phyloP scores from a whole-genome alignment of 176 grass and related monocot species.

The Oryza glumipatula region DNA sequence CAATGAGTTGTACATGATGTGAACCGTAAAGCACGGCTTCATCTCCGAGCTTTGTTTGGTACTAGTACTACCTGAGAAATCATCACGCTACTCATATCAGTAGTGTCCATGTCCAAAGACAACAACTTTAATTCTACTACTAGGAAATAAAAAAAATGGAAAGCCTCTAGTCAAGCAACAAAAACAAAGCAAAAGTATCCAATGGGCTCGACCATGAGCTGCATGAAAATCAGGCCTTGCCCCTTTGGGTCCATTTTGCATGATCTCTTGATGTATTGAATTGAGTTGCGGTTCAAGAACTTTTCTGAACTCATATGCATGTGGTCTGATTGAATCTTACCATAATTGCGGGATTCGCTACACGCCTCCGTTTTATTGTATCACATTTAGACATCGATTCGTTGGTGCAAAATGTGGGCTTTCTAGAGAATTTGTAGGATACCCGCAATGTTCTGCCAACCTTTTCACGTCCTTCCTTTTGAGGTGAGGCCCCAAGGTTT shows the following conservation, averaged over 20 bases:
- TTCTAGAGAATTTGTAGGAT: background rate
- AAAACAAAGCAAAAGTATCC: background rate
- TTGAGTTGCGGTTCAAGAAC: background rate
- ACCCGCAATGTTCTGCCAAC: background rate
- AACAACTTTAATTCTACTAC: background rate
- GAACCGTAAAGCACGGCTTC: conserved; percentile 20
- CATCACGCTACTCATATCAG: background rate
- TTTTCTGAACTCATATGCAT: background rate
- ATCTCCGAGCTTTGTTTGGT: background rate
- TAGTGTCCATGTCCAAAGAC: conserved; percentile 8
- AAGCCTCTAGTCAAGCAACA: background rate
- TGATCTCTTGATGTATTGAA: background rate
- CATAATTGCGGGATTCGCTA: background rate
- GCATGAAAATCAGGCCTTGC: background rate
- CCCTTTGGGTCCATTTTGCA: background rate
- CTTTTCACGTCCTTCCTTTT: background rate
- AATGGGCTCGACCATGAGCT: background rate
- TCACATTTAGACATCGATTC: background rate
- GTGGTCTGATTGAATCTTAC: background rate
- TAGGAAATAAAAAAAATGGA: background rate
- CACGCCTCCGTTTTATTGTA: background rate
- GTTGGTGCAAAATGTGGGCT: background rate
- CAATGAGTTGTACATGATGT: conserved; percentile 50
- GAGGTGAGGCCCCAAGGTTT: background rate
- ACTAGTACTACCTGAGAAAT: background rate